Conservation (phyloP, 2,329 filamentous ascomycete genomes). For the Tolypocladium capitatum region DNA sequence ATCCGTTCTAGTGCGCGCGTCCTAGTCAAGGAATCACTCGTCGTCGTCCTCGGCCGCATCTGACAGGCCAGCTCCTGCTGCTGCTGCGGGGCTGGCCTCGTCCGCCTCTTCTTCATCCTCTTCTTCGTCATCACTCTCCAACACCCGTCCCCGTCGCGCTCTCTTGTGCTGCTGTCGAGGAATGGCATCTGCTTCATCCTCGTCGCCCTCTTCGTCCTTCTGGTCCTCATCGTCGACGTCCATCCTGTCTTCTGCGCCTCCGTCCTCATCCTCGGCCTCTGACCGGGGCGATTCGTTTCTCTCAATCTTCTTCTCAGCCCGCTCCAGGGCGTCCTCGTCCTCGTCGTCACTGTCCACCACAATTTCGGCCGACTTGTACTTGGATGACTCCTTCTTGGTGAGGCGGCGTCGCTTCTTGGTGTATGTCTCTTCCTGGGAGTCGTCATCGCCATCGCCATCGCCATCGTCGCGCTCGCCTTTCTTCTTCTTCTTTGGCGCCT, state of each 20-base stretch:
- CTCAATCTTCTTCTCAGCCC: constrained; percentile 28
- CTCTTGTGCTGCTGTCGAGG: constrained; percentile 30
- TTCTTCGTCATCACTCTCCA: constrained; percentile 42
- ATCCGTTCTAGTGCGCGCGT: background rate
- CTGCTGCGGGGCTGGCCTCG: constrained; percentile 11
- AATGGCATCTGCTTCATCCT: constrained; percentile 22
- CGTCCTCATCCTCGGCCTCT: constrained; percentile 22
- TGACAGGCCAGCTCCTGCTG: constrained; percentile 26
- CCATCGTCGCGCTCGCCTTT: constrained; percentile 22
- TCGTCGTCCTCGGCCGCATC: constrained; percentile 17
- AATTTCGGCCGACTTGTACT: constrained; percentile 79
- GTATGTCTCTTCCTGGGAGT: constrained; percentile 27
- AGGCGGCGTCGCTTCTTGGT: constrained; percentile 51
- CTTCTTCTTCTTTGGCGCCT: constrained; percentile 46
- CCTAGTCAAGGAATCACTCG: background rate
- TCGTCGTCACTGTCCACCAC: constrained; percentile 64
- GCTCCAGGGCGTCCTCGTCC: constrained; percentile 29
- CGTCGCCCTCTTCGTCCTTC: constrained; percentile 39
- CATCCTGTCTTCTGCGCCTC: constrained; percentile 32
- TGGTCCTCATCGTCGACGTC: constrained; percentile 33
- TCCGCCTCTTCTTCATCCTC: constrained; percentile 10
- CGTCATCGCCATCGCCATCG: constrained; percentile 30
- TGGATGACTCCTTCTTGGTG: constrained; percentile 36
- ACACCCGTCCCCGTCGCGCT: constrained; percentile 34
- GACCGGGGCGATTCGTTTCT: constrained; percentile 21